Evolutionary conservation across 768 basidiomycete genomes (phyloP).

Genomic region (Lactifluus piperatus): DNA sequence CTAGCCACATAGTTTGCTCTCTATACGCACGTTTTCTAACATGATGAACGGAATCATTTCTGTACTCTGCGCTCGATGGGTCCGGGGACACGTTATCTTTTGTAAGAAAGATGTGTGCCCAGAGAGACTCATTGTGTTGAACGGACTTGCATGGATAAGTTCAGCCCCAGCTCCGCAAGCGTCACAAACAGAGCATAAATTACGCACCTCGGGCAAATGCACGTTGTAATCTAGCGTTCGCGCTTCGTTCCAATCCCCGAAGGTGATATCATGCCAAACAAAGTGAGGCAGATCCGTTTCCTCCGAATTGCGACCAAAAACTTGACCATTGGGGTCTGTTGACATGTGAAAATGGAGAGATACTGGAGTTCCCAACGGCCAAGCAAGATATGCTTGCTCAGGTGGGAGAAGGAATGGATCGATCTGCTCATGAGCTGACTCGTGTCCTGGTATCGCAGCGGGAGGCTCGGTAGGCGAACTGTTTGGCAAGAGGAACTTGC

Average conservation of each 20-base stretch:
- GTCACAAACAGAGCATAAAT: not conserved
- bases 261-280: constrained; percentile 70
- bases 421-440: constrained; percentile 22
- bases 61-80: constrained; percentile 45
- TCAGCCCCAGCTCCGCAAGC: not conserved
- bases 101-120: constrained; percentile 74
- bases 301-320: constrained; percentile 44
- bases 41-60: constrained; percentile 53
- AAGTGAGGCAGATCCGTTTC: constrained; percentile 54
- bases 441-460: constrained; percentile 22
- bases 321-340: constrained; percentile 51
- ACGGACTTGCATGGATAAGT: constrained; percentile 44
- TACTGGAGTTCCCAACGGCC: constrained; percentile 51
- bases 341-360: constrained; percentile 71
- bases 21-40: constrained; percentile 57
- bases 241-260: constrained; percentile 64
- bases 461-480: constrained; percentile 27
- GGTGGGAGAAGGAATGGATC: constrained; percentile 50
- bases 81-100: constrained; percentile 59
- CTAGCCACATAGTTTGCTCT: constrained; percentile 5
- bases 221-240: constrained; percentile 48
- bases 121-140: constrained; percentile 68
- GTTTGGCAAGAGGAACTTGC: constrained; percentile 35
- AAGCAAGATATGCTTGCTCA: constrained; percentile 43
- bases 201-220: constrained; percentile 56